Conservation (phyloP, 805 yeast genomes). For the Metschnikowia kofuensis region DNA sequence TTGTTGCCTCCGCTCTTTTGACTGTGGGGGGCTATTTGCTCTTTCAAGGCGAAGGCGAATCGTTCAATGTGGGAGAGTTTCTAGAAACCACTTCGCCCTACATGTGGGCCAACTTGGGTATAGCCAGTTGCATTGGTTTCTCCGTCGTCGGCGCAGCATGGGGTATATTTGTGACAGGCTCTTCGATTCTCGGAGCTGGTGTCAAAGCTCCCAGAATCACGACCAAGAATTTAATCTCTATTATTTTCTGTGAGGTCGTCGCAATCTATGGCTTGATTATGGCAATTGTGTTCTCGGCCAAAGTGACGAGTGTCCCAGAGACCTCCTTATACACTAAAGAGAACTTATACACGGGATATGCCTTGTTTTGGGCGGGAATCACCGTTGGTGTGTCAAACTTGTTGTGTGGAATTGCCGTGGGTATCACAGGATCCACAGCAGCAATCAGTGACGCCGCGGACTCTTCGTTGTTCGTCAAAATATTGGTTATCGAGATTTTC, state of each 20-base stretch:
- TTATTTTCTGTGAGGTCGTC: constrained; percentile 98
- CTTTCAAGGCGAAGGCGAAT: constrained; percentile 90
- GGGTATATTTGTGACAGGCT: constrained; percentile 97
- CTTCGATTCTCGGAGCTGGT: constrained; percentile 96
- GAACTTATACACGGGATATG: constrained; percentile 90
- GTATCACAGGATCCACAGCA: constrained; percentile 97
- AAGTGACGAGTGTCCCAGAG: constrained; percentile 66
- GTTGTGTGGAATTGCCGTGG: constrained; percentile 96
- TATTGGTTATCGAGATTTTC: constrained; percentile 93
- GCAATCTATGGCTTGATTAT: constrained; percentile 97
- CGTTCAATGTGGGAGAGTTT: constrained; percentile 88
- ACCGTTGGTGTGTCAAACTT: constrained; percentile 93
- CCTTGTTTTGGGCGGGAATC: constrained; percentile 96
- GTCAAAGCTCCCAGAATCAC: constrained; percentile 97
- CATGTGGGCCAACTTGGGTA: constrained; percentile 94
- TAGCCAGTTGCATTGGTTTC: constrained; percentile 86
- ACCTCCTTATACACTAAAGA: constrained; percentile 69
- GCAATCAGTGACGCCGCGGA: constrained; percentile 98
- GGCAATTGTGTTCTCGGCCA: constrained; percentile 95
- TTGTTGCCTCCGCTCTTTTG: constrained; percentile 31
- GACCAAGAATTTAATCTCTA: constrained; percentile 92
- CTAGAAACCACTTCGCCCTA: constrained; percentile 86
- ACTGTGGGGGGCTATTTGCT: constrained; percentile 58
- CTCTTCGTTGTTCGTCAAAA: constrained; percentile 89
- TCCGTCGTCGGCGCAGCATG: constrained; percentile 98